phyloP scores from a whole-genome alignment of 1,284 basidiomycete genomes.

The Lentinus polychrous region DNA sequence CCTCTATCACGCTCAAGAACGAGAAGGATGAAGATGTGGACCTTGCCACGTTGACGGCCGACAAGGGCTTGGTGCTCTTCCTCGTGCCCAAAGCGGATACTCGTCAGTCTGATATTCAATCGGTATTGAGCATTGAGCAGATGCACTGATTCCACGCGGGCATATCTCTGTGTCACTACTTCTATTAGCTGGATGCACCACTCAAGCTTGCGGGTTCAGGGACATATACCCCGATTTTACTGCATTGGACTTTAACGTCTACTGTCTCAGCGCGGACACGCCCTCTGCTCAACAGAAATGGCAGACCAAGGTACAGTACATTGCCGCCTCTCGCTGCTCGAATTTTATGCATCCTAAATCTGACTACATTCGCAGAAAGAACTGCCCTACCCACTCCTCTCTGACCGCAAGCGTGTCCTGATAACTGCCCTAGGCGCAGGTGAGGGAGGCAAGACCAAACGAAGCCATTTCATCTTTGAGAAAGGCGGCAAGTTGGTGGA shows the following conservation, averaged over 20 bases:
- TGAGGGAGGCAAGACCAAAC: conserved; percentile 74
- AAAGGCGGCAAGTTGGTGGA: conserved; percentile 84
- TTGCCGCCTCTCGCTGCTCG: neutral
- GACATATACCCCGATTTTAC: conserved; percentile 76
- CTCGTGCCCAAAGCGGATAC: conserved; percentile 83
- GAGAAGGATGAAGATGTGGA: conserved; percentile 71
- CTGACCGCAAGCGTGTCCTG: conserved; percentile 77
- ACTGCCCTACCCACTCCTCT: conserved; percentile 81
- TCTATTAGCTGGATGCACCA: conserved; percentile 74
- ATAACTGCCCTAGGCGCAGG: conserved; percentile 81
- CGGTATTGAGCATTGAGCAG: neutral
- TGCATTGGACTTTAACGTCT: conserved; percentile 66
- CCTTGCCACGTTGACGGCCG: conserved; percentile 49
- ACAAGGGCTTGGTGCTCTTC: conserved; percentile 80
- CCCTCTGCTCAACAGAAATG: conserved; percentile 74
- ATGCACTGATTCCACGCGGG: neutral
- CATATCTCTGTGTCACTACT: neutral
- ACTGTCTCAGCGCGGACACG: conserved; percentile 83
- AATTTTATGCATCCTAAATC: too few species aligned
- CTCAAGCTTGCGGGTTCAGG: conserved; percentile 84
- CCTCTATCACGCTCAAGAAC: conserved; percentile 70
- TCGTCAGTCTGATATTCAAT: conserved; percentile 38
- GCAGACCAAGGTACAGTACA: conserved; percentile 64
- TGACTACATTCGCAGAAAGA: conserved; percentile 49
- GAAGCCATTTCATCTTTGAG: conserved; percentile 87